Evolutionary conservation across 495 filamentous ascomycete species (phyloP).

Genomic region (Astrothelium macrocarpum): DNA sequence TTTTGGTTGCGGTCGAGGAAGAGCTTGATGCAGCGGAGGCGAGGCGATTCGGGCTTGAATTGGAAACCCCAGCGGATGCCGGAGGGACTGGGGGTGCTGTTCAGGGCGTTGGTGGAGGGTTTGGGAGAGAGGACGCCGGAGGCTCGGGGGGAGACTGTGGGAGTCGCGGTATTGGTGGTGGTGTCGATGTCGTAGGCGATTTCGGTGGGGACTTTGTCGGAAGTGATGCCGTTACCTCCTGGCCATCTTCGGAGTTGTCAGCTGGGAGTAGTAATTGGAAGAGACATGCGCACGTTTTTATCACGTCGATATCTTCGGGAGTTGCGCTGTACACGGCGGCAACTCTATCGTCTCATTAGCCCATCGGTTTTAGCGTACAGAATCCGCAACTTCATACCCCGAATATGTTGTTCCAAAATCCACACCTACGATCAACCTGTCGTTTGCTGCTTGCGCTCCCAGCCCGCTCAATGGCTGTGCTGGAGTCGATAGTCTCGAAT

Average conservation of each 20-base stretch:
- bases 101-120: not conserved
- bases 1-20: constrained; percentile 71
- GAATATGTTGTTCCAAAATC: constrained; percentile 36
- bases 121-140: constrained; percentile 17
- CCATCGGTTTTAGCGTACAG: not conserved
- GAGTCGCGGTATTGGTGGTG: constrained; percentile 16
- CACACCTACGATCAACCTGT: constrained; percentile 32
- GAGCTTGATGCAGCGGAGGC: constrained; percentile 69
- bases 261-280: not conserved
- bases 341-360: constrained; percentile 39
- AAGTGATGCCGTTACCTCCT: constrained; percentile 50
- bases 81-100: constrained; percentile 8
- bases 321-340: constrained; percentile 66
- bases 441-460: constrained; percentile 14
- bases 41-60: constrained; percentile 62
- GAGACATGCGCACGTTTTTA: constrained; percentile 45
- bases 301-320: constrained; percentile 69
- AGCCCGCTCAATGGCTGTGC: constrained; percentile 4
- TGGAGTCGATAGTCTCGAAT: not conserved
- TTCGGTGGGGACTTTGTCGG: constrained; percentile 38
- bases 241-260: constrained; percentile 43
- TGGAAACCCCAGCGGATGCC: constrained; percentile 66
- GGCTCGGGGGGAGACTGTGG: constrained; percentile 29
- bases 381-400: constrained; percentile 15
- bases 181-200: constrained; percentile 30